These are phyloP conservation scores for Exophiala calicioides DNA, from an alignment of 2,329 filamentous ascomycete species.

Conservation along the genomic window DNA sequence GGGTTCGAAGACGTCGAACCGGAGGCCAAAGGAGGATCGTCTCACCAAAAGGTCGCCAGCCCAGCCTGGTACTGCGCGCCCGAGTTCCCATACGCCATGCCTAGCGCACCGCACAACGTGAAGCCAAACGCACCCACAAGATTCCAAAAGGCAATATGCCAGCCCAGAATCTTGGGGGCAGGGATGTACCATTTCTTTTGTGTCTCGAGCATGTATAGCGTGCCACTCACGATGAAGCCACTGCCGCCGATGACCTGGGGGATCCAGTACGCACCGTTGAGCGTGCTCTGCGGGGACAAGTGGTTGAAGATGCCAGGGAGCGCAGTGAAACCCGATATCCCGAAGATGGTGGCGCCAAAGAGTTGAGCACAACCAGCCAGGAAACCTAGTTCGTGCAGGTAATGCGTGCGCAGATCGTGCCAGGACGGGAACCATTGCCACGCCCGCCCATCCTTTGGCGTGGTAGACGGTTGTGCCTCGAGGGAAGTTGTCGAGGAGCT, in stretches of 20 bases:
- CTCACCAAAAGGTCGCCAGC: constrained; percentile 50
- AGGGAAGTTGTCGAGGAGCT: constrained; percentile 13
- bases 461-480: background rate
- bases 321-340: constrained; percentile 63
- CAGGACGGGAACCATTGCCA: constrained; percentile 64
- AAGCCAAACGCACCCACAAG: constrained; percentile 65
- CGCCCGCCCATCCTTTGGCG: constrained; percentile 19
- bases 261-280: constrained; percentile 62
- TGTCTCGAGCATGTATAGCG: constrained; percentile 67
- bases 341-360: constrained; percentile 63
- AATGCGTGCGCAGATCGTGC: constrained; percentile 60
- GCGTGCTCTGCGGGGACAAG: constrained; percentile 45
- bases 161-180: constrained; percentile 58
- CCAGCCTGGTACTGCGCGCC: constrained; percentile 50
- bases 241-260: constrained; percentile 63
- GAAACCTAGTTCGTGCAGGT: constrained; percentile 64
- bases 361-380: constrained; percentile 60
- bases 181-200: constrained; percentile 65
- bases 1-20: background rate
- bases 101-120: constrained; percentile 61
- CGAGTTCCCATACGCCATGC: constrained; percentile 45
- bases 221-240: constrained; percentile 61
- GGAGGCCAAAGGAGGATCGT: background rate
- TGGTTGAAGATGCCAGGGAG: constrained; percentile 58
- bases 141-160: constrained; percentile 69